Base-by-base conservation (phyloP, 2,329 filamentous ascomycete species). In the Ceratocystis cacaofunesta region DNA sequence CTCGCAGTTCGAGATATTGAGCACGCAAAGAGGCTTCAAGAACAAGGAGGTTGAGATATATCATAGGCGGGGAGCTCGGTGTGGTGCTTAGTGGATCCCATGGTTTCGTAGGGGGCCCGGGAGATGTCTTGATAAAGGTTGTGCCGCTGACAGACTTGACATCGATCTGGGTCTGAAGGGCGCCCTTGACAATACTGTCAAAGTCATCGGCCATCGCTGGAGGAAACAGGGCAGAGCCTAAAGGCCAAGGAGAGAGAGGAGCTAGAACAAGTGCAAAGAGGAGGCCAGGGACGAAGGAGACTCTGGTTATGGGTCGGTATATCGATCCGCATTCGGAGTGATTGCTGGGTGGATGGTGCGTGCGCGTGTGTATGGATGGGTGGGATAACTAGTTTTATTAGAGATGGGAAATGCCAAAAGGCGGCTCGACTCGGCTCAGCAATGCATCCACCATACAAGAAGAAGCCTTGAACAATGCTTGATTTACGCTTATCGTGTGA, bases 1-100 rank as follows among this genome's bases (percentile, higher is more conserved):
- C 89, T 67, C 92, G 89, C 57, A 97, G 82, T 68, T 91, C 89
- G 66, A 99, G 85, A 76, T 95, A 97, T 72, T 99, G 94, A 28
- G 90, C 87, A 69, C 94, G 90, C 44, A 99, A 80, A 4, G 91
- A 96, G 61, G 90, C 91, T 75, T 99, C 94, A 75, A 99, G 89
- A 71, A 99, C 95, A 67, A 99, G 83, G 28, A 99, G 87, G 76
- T 99, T 99, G 71, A 99, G 85, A 77, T 99, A 99, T 73, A 99
- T 96, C 79, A 96, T 94, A 65, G 90, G 90, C 58, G 92, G 92
- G 17, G 90, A 90, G 72, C 89, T 92, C n/a, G 92, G 92, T 17
- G 92, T 85, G 68, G 87, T 85, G 71, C 85, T 86, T 68, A 92
- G 82, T 32, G 90, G 90, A 73, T 95, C 90, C 72, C 78, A 77